Evolutionary conservation across 225 moss, liverwort and hornwort species (phyloP).

Genomic region (Physcomitrium patens): DNA sequence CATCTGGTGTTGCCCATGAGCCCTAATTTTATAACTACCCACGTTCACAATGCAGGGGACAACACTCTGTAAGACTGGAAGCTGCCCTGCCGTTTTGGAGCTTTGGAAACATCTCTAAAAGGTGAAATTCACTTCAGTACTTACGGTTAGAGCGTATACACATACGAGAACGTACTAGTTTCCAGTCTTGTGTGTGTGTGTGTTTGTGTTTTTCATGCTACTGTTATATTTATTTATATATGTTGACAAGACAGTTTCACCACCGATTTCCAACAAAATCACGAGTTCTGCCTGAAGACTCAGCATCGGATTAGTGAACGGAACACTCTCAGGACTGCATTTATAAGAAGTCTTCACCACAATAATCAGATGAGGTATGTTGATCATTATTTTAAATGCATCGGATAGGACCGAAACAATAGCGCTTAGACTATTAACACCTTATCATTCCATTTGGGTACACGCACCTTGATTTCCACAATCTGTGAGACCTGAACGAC

Average conservation of each 20-base stretch:
- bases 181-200: background rate
- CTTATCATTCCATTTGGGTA: background rate
- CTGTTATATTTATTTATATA: slow-evolving; percentile 2
- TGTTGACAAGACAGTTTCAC: slow-evolving; percentile 58
- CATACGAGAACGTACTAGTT: too few relatives aligned
- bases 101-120: slow-evolving; percentile 66
- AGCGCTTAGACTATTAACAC: background rate
- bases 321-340: slow-evolving; percentile 52
- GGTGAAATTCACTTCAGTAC: slow-evolving; percentile 44
- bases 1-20: background rate
- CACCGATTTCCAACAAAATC: slow-evolving; percentile 64
- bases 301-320: slow-evolving; percentile 57
- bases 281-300: slow-evolving; percentile 61
- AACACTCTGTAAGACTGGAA: slow-evolving; percentile 63
- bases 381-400: background rate
- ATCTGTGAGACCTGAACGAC: background rate
- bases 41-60: slow-evolving; percentile 47
- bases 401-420: background rate
- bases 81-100: slow-evolving; percentile 57
- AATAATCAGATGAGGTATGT: slow-evolving; percentile 58
- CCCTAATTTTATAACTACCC: slow-evolving; percentile 8
- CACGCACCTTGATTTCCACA: background rate
- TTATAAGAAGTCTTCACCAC: slow-evolving; percentile 45
- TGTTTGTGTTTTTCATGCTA: background rate
- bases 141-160: background rate